A percentile compares a stretch with the other conserved stretches of the same genome.
phyloP scores from a whole-genome alignment of 805 yeast species.

The Yarrowia keelungensis region DNA sequence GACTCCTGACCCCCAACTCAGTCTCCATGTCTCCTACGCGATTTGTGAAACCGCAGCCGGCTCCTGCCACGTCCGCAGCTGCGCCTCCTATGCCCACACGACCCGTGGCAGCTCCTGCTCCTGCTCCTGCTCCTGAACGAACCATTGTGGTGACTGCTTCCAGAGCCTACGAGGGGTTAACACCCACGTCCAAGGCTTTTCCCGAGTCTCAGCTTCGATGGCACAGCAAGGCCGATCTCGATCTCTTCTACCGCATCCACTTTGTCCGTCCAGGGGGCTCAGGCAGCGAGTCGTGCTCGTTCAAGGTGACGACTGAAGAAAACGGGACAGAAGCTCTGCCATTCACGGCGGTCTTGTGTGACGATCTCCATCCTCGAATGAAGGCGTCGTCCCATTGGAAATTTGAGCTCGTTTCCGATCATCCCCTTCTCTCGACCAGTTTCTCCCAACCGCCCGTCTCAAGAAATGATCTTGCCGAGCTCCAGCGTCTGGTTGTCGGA shows the following conservation, averaged over 20 bases:
- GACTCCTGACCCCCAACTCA: neutral
- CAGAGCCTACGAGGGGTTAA: no score
- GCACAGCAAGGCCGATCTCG: neutral
- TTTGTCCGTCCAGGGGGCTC: neutral
- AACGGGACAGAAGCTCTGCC: neutral
- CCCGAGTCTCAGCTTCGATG: slow-evolving; percentile 7
- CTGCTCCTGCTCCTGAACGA: neutral
- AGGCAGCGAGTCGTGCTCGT: no score
- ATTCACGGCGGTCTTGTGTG: neutral
- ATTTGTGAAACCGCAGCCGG: neutral
- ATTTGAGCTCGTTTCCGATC: no score
- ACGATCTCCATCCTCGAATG: neutral
- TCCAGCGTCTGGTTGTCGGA: neutral
- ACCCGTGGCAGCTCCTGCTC: neutral
- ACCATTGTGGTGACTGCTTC: neutral
- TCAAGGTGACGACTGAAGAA: neutral
- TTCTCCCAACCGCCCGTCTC: no score
- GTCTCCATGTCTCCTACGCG: slow-evolving; percentile 21
- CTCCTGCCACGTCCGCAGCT: neutral
- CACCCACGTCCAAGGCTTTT: neutral
- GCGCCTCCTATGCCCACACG: neutral
- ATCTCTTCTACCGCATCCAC: neutral
- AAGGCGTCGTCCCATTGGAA: neutral
- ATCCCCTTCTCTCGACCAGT: no score
- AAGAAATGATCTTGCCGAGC: no score